Base-by-base conservation (phyloP, 2,329 filamentous ascomycete species). In the Fusarium udum region DNA sequence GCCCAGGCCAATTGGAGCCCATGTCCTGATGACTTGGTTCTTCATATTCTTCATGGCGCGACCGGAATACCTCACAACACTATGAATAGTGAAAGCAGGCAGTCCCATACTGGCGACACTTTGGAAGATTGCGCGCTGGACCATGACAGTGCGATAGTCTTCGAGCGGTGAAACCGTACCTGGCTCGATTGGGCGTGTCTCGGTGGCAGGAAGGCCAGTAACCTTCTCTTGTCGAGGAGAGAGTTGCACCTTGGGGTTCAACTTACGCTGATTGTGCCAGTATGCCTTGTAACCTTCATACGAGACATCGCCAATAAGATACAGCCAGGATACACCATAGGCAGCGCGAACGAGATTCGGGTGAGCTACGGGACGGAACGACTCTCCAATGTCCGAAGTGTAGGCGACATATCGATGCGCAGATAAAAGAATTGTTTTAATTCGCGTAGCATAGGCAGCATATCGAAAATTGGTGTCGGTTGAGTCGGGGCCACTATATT, bases 271-370 rank as follows among this genome's bases (percentile, higher is more conserved):
- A 80, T 99, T 98, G 64, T 93, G 90, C 82, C 93, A 89, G 81
- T 98, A 98, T 13, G 95, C 92, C 80, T 98, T 97, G 86, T 97
- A 98, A 11, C 96, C 95, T 82, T 99, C 96, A 80, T 98, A 92
- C 39, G 89, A 88, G 53, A 98, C 95, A 79, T 99, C 96, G 55
- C 96, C 95, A 20, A 95, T 83, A 28, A 99, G 89, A 79, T 99
- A 99, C 16, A 93, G 87, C 96, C 96, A 98, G 4, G 94, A 97
- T 46, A 99, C 86, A 55, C 90, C 95, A 80, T 99, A 99, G 11
- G 96, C 96, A 53, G 90, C 86, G 67, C 92, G 90, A 16, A 99
- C 92, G 7, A 97, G 84, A 78, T 88, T 91, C 0, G 95, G 95
- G 80, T 98, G 95, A 8, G 95, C 95, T 43, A 99, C 89, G 0